Percentiles rank a stretch among this genome's conserved stretches.
phyloP scores from a whole-genome alignment of 345 rosid genomes.

The Aurinia saxatilis region DNA sequence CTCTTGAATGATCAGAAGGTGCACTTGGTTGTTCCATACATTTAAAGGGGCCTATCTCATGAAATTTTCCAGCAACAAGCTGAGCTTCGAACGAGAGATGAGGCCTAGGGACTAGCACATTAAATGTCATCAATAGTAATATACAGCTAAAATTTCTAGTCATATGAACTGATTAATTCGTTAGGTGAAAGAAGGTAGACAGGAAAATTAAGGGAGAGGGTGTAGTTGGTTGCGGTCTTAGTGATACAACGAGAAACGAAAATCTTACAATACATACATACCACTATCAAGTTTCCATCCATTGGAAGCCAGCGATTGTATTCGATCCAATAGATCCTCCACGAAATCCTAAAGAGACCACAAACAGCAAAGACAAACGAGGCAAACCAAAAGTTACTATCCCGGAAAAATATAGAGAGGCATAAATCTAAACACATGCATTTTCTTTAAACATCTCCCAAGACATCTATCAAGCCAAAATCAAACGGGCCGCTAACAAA shows the following conservation, averaged over 20 bases:
- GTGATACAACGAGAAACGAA: neutral
- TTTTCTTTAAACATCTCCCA: neutral
- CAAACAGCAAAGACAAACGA: neutral
- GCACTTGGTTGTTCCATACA: conserved; percentile 68
- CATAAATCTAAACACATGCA: neutral
- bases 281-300: conserved; percentile 98
- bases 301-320: conserved; percentile 59
- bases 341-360: conserved; percentile 65
- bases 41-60: conserved; percentile 62
- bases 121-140: neutral
- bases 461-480: neutral
- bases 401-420: neutral
- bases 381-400: conserved; percentile 9
- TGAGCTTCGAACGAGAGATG: conserved; percentile 98
- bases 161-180: neutral
- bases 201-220: neutral
- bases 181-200: neutral
- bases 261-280: conserved; percentile 19
- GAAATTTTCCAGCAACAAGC: conserved; percentile 93
- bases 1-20: conserved; percentile 44
- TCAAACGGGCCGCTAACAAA: neutral
- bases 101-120: conserved; percentile 79
- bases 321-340: conserved; percentile 86
- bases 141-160: neutral
- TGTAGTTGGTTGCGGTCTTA: neutral